Base-by-base conservation (phyloP, 2,329 filamentous ascomycete genomes). In the Colletotrichum sp. region DNA sequence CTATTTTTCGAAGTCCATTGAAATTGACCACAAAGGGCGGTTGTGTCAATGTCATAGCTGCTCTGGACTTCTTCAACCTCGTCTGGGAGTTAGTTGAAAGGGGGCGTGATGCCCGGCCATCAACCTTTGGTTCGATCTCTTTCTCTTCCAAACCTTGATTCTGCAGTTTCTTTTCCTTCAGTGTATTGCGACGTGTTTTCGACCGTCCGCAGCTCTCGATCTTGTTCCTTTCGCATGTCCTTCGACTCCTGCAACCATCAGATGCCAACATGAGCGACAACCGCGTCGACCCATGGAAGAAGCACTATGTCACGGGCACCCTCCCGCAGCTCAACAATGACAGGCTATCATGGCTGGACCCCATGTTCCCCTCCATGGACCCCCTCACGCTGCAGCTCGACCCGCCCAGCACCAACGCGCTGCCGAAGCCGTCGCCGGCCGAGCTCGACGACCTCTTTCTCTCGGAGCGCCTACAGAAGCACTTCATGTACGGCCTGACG, bases 371-470 rank as follows among this genome's bases (percentile, higher is more conserved):
- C 13, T 12, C 9, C 6, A 18, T 77, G 9, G 57, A 77, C 24
- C 71, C 67, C 8, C 28, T 24, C 24, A 71, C 76, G 13, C 55
- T 77, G 16, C 16, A 39, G 10, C 28, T 59, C 18, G 57, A 69
- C 4, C 49, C 63, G 8, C 60, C 67, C 59, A 8, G 12, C 28
- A 8, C 8, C 36, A 18, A 5, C 8, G 30, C 32, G 30, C 26
- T 55, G 3, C 15, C 67, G 4, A 12, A 30, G 15, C 30, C 69
- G 5, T 13, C 16, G 16, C 24, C 63, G 9, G 8, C 15, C 26
- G 13, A 70, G 8, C 65, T 77, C 39, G 78, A 78, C 30, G 64
- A 69, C 12, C 57, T 79, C 1, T 78, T 70, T 16, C 26, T 28
- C 2, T 62, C 55, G 4, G 78, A 79, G 36, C 15, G 16, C 3